These are phyloP conservation scores for Funneliformis mosseae DNA, from an alignment of 192 early-diverging fungal genomes.

Conservation along the genomic window DNA sequence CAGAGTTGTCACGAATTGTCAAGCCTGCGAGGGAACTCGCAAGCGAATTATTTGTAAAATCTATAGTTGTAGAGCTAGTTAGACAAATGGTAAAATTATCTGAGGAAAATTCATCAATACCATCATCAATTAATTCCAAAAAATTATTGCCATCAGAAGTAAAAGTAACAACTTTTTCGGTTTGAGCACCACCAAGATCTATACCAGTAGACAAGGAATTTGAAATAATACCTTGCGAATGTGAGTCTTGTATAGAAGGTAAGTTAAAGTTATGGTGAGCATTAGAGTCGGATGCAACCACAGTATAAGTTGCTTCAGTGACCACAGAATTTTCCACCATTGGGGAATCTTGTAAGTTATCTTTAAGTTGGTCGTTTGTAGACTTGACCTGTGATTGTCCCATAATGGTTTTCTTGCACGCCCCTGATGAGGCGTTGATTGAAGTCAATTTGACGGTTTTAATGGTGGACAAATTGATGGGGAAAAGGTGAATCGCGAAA, in stretches of 20 bases:
- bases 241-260: constrained; percentile 7
- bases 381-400: constrained; percentile 21
- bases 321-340: constrained; percentile 8
- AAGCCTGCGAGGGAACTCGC: constrained; percentile 19
- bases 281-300: constrained; percentile 7
- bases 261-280: constrained; percentile 13
- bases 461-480: not conserved
- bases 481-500: not conserved
- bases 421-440: constrained; percentile 26
- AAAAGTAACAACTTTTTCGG: not conserved
- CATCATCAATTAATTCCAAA: not conserved
- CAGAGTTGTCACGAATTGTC: constrained; percentile 7
- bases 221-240: constrained; percentile 6
- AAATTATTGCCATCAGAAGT: not conserved
- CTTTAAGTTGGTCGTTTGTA: not conserved
- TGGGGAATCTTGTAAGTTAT: not conserved
- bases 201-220: not conserved
- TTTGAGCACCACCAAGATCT: not conserved
- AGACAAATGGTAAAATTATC: constrained; percentile 21
- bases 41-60: constrained; percentile 27
- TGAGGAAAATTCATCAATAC: constrained; percentile 3
- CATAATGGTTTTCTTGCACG: constrained; percentile 16
- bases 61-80: constrained; percentile 13
- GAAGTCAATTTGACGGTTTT: constrained; percentile 30
- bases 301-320: not conserved